Base-by-base conservation (phyloP, 805 yeast species). In the Candida sphagnicola region DNA sequence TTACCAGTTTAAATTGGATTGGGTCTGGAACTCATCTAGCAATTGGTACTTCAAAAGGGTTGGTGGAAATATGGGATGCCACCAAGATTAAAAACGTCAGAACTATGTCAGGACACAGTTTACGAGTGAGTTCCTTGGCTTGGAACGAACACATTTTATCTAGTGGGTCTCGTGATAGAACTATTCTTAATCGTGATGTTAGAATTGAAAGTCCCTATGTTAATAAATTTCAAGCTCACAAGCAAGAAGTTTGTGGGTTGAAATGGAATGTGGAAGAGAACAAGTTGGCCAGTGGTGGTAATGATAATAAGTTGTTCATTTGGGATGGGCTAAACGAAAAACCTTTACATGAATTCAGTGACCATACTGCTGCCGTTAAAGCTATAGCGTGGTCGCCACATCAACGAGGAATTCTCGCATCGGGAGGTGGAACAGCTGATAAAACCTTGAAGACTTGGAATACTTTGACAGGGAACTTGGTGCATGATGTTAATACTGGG, bases 351-450 rank as follows among this genome's bases (percentile, higher is more conserved):
- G 81, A 72, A 42, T 84, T 89, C 50, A 69, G 73, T 2, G 96
- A 88, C 46, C 98, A 93, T 58, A 78, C 77, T 13, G 97, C 98
- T 1, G 99, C 99, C 0, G 95, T 93, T 3, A 93, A 93, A 62
- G 99, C 98, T 0, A 74, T 93, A 38, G 86, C 95, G 2, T 93
- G 99, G 99, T 85, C 95, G 1, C 98, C 99, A 2, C 98, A 93
- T 56, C 96, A 88, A 56, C 70, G 97, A 39, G 97, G 98, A 1
- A 74, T 90, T 2, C 61, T 93, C 39, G 98, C 98, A 1, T 78
- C 93, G 1, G 99, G 99, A 12, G 99, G 99, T 14, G 99, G 99
- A 26, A 89, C 98, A 0, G 90, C 95, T 1, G 99, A 93, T 61
- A 79, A 91, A 41, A 75, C 82, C 28, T 83, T 93, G 49, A 86